Conservation (phyloP, 163 green algal species). For the Volvox carteri region DNA sequence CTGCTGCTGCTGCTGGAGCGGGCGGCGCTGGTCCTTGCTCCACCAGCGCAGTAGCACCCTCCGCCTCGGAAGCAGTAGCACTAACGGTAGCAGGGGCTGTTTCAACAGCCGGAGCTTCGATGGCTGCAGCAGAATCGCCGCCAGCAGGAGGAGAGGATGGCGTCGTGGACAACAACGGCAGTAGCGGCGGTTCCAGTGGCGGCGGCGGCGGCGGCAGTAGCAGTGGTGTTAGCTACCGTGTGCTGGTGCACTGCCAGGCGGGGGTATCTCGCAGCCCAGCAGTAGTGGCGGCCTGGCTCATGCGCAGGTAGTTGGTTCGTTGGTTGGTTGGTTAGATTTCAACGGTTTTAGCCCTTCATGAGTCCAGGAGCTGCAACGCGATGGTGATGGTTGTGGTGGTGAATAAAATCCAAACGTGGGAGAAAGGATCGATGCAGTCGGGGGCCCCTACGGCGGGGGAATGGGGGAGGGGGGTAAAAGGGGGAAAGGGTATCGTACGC, state of each 20-base stretch:
- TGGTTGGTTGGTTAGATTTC: too few relatives aligned
- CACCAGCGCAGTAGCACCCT: too few relatives aligned
- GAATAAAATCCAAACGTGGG: too few relatives aligned
- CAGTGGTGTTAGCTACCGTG: constrained; percentile 19
- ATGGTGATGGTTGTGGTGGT: too few relatives aligned
- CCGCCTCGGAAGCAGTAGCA: not conserved
- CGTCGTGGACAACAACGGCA: not conserved
- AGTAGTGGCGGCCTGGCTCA: constrained; percentile 66
- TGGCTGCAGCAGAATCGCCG: not conserved
- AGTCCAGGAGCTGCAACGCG: too few relatives aligned
- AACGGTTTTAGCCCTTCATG: too few relatives aligned
- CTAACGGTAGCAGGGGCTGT: not conserved
- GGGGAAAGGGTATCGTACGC: too few relatives aligned
- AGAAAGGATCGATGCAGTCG: too few relatives aligned
- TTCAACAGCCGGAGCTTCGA: not conserved
- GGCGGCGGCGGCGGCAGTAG: not conserved
- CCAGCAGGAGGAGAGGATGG: constrained; percentile 14
- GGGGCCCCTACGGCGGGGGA: too few relatives aligned
- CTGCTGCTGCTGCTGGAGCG: not conserved
- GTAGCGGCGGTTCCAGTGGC: not conserved
- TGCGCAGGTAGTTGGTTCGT: constrained; percentile 43
- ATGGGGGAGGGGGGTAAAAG: too few relatives aligned
- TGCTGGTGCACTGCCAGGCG: constrained; percentile 70
- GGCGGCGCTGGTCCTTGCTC: too few relatives aligned
- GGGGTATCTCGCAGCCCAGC: constrained; percentile 62